These are phyloP conservation scores for Didymella glomerata DNA, from an alignment of 2,329 filamentous ascomycete genomes.

Conservation along the genomic window DNA sequence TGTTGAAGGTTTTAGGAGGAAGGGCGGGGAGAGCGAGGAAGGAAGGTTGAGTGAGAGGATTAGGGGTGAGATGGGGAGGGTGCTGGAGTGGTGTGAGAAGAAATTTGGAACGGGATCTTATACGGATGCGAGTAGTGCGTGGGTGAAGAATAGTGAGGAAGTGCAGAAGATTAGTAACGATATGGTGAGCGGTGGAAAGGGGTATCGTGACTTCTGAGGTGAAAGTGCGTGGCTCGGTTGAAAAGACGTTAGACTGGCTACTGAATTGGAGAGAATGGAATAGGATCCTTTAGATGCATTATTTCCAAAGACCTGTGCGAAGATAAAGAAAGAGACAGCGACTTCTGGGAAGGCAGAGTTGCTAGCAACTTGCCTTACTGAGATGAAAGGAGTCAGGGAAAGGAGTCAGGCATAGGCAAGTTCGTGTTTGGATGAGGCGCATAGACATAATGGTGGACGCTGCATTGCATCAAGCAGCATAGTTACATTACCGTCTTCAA, in stretches of 20 bases:
- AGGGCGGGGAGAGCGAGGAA: slow-evolving; percentile 24
- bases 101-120: slow-evolving; percentile 56
- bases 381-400: neutral
- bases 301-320: neutral
- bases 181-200: slow-evolving; percentile 57
- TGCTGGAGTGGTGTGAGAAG: slow-evolving; percentile 55
- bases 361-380: neutral
- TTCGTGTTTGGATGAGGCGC: neutral
- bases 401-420: neutral
- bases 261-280: no score
- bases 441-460: slow-evolving; percentile 30
- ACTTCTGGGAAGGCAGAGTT: neutral
- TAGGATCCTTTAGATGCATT: neutral
- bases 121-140: slow-evolving; percentile 56
- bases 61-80: slow-evolving; percentile 51
- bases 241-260: neutral
- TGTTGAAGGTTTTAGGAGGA: slow-evolving; percentile 51
- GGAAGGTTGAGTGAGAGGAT: slow-evolving; percentile 43
- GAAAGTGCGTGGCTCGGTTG: neutral
- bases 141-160: slow-evolving; percentile 54
- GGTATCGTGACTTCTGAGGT: slow-evolving; percentile 56
- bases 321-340: neutral
- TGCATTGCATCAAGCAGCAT: slow-evolving; percentile 33
- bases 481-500: slow-evolving; percentile 42
- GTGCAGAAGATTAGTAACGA: slow-evolving; percentile 52